phyloP scores from a whole-genome alignment of 1,139 yeast genomes.

The Kodamaea plutei region DNA sequence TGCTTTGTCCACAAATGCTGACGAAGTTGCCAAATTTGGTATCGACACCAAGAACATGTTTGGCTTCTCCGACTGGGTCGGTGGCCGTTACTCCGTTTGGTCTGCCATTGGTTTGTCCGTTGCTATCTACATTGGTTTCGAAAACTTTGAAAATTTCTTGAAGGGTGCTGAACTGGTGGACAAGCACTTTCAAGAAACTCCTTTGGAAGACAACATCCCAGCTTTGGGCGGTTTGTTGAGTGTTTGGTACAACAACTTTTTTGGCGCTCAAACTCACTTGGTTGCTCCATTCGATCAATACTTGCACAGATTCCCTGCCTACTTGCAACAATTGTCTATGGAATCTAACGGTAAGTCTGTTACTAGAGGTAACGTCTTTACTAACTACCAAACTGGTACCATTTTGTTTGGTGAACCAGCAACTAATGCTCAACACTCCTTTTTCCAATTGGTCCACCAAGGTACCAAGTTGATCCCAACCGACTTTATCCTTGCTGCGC shows the following conservation, averaged over 20 bases:
- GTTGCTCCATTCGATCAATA: slow-evolving; percentile 99
- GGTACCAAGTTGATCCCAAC: slow-evolving; percentile 97
- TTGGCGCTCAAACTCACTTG: slow-evolving; percentile 95
- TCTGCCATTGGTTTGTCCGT: slow-evolving; percentile 96
- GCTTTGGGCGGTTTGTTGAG: slow-evolving; percentile 87
- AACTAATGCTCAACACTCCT: slow-evolving; percentile 97
- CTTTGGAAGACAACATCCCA: slow-evolving; percentile 89
- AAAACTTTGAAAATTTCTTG: slow-evolving; percentile 84
- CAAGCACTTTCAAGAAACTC: slow-evolving; percentile 78
- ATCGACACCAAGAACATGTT: slow-evolving; percentile 97
- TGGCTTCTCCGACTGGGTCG: slow-evolving; percentile 98
- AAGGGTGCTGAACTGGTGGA: slow-evolving; percentile 98
- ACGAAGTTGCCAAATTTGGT: slow-evolving; percentile 89
- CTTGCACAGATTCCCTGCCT: slow-evolving; percentile 98
- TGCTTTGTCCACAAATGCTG: slow-evolving; percentile 91
- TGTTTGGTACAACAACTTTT: slow-evolving; percentile 98
- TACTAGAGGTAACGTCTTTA: slow-evolving; percentile 84
- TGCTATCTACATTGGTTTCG: slow-evolving; percentile 91
- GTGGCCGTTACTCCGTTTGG: slow-evolving; percentile 99
- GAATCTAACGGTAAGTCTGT: slow-evolving; percentile 98
- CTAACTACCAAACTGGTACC: slow-evolving; percentile 93
- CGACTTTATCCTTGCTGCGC: slow-evolving; percentile 94
- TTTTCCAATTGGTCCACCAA: slow-evolving; percentile 98
- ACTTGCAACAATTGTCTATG: slow-evolving; percentile 97
- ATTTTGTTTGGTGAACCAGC: slow-evolving; percentile 98